Percentiles rank a stretch among this genome's conserved stretches.
Conservation (phyloP, 345 rosid genomes). For the Sisymbrium altissimum region DNA sequence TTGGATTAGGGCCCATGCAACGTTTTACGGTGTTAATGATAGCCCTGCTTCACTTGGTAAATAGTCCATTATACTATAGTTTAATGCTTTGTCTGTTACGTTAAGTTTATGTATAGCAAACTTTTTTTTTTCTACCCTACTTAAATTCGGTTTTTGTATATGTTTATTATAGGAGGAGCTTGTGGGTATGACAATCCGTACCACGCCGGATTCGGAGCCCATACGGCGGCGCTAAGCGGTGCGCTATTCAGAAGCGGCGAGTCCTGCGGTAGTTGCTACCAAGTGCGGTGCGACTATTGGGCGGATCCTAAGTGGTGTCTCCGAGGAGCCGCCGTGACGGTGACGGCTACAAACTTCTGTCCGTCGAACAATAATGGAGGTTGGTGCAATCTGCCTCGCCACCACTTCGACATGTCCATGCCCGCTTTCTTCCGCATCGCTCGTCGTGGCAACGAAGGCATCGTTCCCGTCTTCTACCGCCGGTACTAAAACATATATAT, state of each 20-base stretch:
- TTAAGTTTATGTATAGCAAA: background rate
- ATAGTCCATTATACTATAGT: background rate
- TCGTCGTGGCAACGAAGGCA: conserved; percentile 70
- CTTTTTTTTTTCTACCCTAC: background rate
- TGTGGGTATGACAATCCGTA: conserved; percentile 77
- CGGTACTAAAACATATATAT: conserved; percentile 36
- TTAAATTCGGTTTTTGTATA: background rate
- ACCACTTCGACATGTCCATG: conserved; percentile 78
- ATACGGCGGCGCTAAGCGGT: conserved; percentile 71
- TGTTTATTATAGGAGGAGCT: conserved; percentile 59
- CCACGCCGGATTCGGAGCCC: conserved; percentile 74
- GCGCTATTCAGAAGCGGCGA: conserved; percentile 58
- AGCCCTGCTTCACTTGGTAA: conserved; percentile 74
- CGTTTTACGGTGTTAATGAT: conserved; percentile 72
- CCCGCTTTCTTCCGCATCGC: conserved; percentile 74
- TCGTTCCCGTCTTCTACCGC: conserved; percentile 58
- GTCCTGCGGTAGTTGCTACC: conserved; percentile 83
- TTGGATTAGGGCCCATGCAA: conserved; percentile 67
- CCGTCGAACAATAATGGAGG: conserved; percentile 76
- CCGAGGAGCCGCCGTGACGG: conserved; percentile 46
- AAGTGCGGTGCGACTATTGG: conserved; percentile 49
- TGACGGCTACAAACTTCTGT: conserved; percentile 83
- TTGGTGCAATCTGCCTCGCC: conserved; percentile 79
- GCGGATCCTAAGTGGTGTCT: conserved; percentile 81
- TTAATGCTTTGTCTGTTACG: background rate